phyloP scores from a whole-genome alignment of 805 yeast species.

The Phaffomyces thermotolerans region DNA sequence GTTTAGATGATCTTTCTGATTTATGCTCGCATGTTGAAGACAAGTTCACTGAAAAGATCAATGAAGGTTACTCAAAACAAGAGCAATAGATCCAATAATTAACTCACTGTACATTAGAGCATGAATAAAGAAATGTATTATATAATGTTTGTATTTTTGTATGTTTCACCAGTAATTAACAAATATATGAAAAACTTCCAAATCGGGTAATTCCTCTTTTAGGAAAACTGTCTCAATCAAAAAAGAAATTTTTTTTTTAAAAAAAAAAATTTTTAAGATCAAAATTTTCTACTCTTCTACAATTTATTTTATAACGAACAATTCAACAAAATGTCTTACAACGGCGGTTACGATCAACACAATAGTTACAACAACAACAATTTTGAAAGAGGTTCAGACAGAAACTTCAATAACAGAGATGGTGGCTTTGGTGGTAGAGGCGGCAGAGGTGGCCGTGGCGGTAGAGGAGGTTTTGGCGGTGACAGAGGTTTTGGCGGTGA shows the following conservation, averaged over 20 bases:
- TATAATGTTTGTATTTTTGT: too few species aligned
- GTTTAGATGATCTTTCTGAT: conserved; percentile 76
- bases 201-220: neutral
- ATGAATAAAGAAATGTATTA: neutral
- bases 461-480: conserved; percentile 9
- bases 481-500: conserved; percentile 27
- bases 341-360: conserved; percentile 24
- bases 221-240: neutral
- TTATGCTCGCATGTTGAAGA: conserved; percentile 80
- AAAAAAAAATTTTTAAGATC: neutral
- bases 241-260: conserved; percentile 1
- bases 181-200: too few species aligned
- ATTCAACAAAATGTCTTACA: conserved; percentile 25
- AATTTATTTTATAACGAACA: neutral
- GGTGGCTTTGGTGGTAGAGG: conserved; percentile 28
- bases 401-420: conserved; percentile 30
- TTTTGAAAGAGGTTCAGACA: conserved; percentile 28
- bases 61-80: conserved; percentile 42
- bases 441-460: conserved; percentile 22
- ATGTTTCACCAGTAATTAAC: too few species aligned
- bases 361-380: conserved; percentile 27
- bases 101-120: conserved; percentile 4
- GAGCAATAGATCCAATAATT: conserved; percentile 45
- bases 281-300: neutral
- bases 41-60: conserved; percentile 62